These are phyloP conservation scores for Rubroboletus satanas DNA, from an alignment of 768 basidiomycete species.

Conservation along the genomic window DNA sequence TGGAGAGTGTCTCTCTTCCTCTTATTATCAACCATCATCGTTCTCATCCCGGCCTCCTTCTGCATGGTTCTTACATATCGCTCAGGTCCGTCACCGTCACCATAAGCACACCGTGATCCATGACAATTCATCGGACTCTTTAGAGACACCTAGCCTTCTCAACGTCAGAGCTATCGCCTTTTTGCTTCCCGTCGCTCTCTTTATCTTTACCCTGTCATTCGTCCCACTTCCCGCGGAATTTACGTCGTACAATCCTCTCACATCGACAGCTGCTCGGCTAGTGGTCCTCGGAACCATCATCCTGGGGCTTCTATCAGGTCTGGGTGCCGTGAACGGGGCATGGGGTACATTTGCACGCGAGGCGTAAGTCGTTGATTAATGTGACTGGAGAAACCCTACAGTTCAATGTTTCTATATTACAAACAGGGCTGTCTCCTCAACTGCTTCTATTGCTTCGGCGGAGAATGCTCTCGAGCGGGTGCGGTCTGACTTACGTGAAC, in stretches of 20 bases:
- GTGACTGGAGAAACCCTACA: conserved; percentile 3
- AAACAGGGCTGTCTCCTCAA: conserved; percentile 22
- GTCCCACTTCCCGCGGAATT: conserved; percentile 63
- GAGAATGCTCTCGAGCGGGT: conserved; percentile 59
- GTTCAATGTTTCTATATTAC: conserved; percentile 7
- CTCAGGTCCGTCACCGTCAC: conserved; percentile 18
- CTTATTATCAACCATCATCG: conserved; percentile 58
- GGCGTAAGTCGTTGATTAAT: conserved; percentile 25
- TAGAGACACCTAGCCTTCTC: conserved; percentile 27
- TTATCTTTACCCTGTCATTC: conserved; percentile 58
- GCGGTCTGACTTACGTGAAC: conserved; percentile 50
- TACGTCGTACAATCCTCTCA: conserved; percentile 38
- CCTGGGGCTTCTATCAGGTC: conserved; percentile 77
- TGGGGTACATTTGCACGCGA: conserved; percentile 40
- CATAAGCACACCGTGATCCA: neutral
- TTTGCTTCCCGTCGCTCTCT: conserved; percentile 49
- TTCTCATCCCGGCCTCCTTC: conserved; percentile 61
- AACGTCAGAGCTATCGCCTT: conserved; percentile 19
- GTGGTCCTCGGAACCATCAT: conserved; percentile 74
- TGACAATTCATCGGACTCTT: neutral
- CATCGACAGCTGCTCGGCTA: conserved; percentile 55
- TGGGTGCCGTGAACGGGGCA: conserved; percentile 66
- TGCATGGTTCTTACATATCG: conserved; percentile 54
- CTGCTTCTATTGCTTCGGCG: conserved; percentile 41
- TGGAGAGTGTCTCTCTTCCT: conserved; percentile 65